Evolutionary conservation across 805 yeast genomes (phyloP).

Genomic region (Starmerella roubikii): DNA sequence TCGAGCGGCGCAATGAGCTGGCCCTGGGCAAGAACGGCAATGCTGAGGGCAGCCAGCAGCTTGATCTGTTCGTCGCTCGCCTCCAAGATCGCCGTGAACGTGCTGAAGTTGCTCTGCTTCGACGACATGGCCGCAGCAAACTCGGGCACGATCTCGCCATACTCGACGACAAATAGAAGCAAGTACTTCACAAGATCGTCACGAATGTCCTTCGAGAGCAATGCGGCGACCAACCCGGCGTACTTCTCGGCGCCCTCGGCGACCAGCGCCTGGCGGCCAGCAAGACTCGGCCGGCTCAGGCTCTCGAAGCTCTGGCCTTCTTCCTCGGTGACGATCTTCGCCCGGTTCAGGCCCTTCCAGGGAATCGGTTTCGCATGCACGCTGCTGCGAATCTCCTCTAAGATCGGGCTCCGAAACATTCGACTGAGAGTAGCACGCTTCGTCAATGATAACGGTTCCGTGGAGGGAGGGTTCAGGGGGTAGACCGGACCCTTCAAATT

Average conservation of each 20-base stretch:
- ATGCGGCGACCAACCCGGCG: slow-evolving; percentile 39
- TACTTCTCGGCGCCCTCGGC: slow-evolving; percentile 35
- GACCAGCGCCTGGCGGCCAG: slow-evolving; percentile 24
- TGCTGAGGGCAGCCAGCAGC: slow-evolving; percentile 41
- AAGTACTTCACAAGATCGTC: slow-evolving; percentile 56
- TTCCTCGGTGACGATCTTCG: slow-evolving; percentile 48
- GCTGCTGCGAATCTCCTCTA: slow-evolving; percentile 33
- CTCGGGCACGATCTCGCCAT: slow-evolving; percentile 25
- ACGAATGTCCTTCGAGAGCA: slow-evolving; percentile 41
- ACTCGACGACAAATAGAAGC: slow-evolving; percentile 48
- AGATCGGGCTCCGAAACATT: slow-evolving; percentile 20
- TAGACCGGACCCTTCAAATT: no score
- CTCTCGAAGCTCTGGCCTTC: slow-evolving; percentile 52
- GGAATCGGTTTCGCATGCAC: slow-evolving; percentile 73
- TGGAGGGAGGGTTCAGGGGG: no score
- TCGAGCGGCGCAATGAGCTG: slow-evolving; percentile 28
- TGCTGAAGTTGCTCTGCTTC: slow-evolving; percentile 34
- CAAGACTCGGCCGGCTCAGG: slow-evolving; percentile 34
- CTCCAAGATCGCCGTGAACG: slow-evolving; percentile 33
- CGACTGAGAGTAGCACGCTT: no score
- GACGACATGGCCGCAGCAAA: slow-evolving; percentile 30
- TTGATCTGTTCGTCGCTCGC: slow-evolving; percentile 43
- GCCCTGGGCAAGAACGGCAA: slow-evolving; percentile 34
- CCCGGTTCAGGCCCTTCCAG: slow-evolving; percentile 81
- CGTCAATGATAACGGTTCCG: no score